Evolutionary conservation across 768 basidiomycete species (phyloP), one percentile per base, ranked within the genome.

Genomic region (Agrocybe chaxingu): DNA sequence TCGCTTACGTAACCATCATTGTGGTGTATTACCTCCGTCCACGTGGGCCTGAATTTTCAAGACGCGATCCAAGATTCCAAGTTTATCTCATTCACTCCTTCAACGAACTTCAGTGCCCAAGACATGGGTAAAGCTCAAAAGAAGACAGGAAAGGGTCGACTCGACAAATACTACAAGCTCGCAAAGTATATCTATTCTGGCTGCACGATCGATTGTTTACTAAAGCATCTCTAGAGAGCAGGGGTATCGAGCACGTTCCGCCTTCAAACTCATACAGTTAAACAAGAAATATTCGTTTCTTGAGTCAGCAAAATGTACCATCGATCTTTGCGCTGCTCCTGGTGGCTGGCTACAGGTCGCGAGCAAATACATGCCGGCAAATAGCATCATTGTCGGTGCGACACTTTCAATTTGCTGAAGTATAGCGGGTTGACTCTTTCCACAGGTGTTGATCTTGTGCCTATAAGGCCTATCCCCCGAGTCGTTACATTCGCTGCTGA

Each of bases 301-400:
- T 18, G 90, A 94, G 60, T 75, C 81, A 30, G 88, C 93, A 50
- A 78, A 84, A 79, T 98, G 96, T 68, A 91, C 89, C 38, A 95
- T 99, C 61, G 97, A 99, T 79, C 79, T 99, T 31, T 99, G 97
- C 69, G 97, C 97, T 32, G 97, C 97, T 4, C 97, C 97, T 5
- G 97, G 97, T 58, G 97, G 97, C 63, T 99, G 97, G 97, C 77
- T 98, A 7, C 97, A 99, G 68, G 97, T 99, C 12, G 95, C 95
- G 30, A 91, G 85, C 77, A 98, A 97, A 71, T 92, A 94, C 66
- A 97, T 97, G 93, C 93, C 95, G 0, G 74, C 81, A 39, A 95
- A 92, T 60, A 92, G 89, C 61, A 73, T 97, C 50, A 96, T 97
- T 62, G 80, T 97, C 62, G 95, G 95, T 84, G 58, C 42, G 48